Evolutionary conservation across 1,284 basidiomycete genomes (phyloP).

Genomic region (Porodaedalea pini): DNA sequence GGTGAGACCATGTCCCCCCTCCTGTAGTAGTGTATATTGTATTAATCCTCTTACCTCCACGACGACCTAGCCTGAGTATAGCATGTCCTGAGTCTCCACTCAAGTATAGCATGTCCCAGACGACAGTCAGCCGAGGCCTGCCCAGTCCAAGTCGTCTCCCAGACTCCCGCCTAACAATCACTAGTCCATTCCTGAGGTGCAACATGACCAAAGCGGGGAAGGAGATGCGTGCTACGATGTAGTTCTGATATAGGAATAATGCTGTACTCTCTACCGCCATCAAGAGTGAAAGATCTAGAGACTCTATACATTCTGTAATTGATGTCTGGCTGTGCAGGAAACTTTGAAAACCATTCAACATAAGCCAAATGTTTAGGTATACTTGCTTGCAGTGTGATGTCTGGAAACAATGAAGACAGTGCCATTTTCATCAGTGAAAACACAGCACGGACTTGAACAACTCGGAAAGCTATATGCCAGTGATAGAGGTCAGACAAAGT

Average conservation of each 20-base stretch:
- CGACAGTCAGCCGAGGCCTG: no score
- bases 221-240: not conserved
- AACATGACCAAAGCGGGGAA: not conserved
- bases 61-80: no score
- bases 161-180: no score
- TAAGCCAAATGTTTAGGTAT: slow-evolving; percentile 28
- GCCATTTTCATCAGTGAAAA: slow-evolving; percentile 24
- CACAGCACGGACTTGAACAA: slow-evolving; percentile 26
- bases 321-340: not conserved
- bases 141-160: no score
- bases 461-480: slow-evolving; percentile 22
- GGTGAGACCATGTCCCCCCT: no score
- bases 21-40: no score
- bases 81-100: no score
- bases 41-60: no score
- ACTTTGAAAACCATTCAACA: slow-evolving; percentile 32
- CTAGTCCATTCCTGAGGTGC: slow-evolving; percentile 3
- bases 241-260: not conserved
- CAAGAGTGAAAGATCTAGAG: not conserved
- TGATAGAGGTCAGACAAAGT: not conserved
- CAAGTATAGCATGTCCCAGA: no score
- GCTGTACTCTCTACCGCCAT: not conserved
- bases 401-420: slow-evolving; percentile 9
- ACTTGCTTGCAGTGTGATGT: not conserved
- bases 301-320: not conserved